phyloP scores from a whole-genome alignment of 2,329 filamentous ascomycete genomes.

The Alternaria gansuensis region DNA sequence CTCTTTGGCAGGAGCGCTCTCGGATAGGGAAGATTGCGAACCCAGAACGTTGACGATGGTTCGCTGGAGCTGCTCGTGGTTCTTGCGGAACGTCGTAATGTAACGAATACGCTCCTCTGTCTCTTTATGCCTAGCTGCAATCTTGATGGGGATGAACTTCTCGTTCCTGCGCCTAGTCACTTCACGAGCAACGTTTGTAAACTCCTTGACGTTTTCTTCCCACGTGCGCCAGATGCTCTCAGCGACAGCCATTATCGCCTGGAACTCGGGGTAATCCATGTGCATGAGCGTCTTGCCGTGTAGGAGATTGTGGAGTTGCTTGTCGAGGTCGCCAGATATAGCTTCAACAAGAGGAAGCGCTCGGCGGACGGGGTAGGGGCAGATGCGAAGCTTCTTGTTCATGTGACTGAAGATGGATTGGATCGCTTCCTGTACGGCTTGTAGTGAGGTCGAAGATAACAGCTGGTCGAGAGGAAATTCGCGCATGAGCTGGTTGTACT shows the following conservation, averaged over 20 bases:
- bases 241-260: constrained; percentile 81
- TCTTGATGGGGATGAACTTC: constrained; percentile 99
- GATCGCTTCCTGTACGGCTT: constrained; percentile 88
- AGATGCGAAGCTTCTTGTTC: constrained; percentile 97
- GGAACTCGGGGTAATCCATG: constrained; percentile 90
- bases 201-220: constrained; percentile 97
- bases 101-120: constrained; percentile 92
- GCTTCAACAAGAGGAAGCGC: constrained; percentile 95
- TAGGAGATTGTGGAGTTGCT: constrained; percentile 83
- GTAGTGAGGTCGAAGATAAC: constrained; percentile 86
- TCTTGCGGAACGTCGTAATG: constrained; percentile 91
- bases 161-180: constrained; percentile 92
- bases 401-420: constrained; percentile 90
- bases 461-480: constrained; percentile 97
- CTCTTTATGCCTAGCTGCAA: constrained; percentile 84
- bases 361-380: constrained; percentile 90
- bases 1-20: constrained; percentile 44
- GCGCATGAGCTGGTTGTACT: constrained; percentile 98
- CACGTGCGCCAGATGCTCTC: constrained; percentile 89
- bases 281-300: constrained; percentile 89
- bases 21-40: constrained; percentile 61
- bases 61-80: constrained; percentile 95
- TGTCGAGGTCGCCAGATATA: constrained; percentile 91
- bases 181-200: constrained; percentile 96
- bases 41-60: constrained; percentile 98